Evolutionary conservation across 805 yeast species (phyloP), one percentile per base, ranked within the genome.

Genomic region (Ogataea corticis): DNA sequence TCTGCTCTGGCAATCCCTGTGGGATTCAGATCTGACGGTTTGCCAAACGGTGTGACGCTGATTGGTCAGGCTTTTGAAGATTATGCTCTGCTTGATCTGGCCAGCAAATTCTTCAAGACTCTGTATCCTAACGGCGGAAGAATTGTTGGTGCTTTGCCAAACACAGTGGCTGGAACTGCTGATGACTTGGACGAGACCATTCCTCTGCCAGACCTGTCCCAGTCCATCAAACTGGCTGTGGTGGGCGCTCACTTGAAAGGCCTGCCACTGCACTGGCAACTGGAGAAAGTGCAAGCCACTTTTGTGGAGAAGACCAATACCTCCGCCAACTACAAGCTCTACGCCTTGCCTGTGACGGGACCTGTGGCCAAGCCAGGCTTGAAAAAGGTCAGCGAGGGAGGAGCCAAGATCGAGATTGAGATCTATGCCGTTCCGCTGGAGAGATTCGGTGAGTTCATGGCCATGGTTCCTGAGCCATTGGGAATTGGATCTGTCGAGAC

Each of bases 181-280:
- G 85, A 81, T 54, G 80, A 73, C 46, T 65, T 81, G 37, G 62
- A 71, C 43, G 50, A 65, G 1, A 50, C 65, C 13, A 65, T 76
- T 27, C 87, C 86, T n/a, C 52, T 63, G 32, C 69, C 73, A 18
- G 61, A 67, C 35, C 55, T 68, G 21, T 64, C 72, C 1, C 51
- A 67, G 28, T 70, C 77, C 9, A 72, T 89, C 48, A 76, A 83
- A 50, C 69, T 92, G 46, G 97, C 97, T 1, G 99, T 94, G 30
- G 98, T 92, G 38, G 99, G 99, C 45, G 97, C 97, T 38, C 99
- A 92, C 63, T 74, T 94, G 54, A 73, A 81, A 45, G 97, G 96
- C 1, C 78, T 89, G 73, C 90, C 90, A 38, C 75, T 92, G 56
- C 90, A 92, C 67, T 91, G 97, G 97, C 99, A 92, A 71, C 74